phyloP scores from a whole-genome alignment of 2,329 filamentous ascomycete genomes.

The Trichoderma asperellum region DNA sequence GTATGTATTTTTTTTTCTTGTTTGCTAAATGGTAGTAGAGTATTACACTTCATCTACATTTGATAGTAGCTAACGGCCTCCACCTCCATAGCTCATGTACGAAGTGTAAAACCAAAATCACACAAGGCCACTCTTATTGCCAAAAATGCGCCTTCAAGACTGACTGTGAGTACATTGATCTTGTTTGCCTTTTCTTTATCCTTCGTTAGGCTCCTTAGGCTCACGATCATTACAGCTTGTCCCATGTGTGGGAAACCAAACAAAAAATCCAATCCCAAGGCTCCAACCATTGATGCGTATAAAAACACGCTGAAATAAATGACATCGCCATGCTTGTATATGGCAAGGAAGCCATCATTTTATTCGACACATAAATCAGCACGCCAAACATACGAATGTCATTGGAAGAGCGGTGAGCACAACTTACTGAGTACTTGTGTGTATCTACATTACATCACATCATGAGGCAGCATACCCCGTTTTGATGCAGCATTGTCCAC shows the following conservation, averaged over 20 bases:
- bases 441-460: not conserved
- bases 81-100: constrained; percentile 54
- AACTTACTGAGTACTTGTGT: not conserved
- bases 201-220: not conserved
- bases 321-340: not conserved
- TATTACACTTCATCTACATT: not conserved
- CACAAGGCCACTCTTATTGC: constrained; percentile 63
- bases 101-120: constrained; percentile 66
- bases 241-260: constrained; percentile 66
- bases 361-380: not conserved
- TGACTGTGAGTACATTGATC: constrained; percentile 52
- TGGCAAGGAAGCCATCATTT: not conserved
- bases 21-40: not conserved
- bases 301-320: constrained; percentile 65
- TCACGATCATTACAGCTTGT: constrained; percentile 51
- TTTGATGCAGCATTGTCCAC: not conserved
- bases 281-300: constrained; percentile 61
- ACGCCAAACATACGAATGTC: not conserved
- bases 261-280: constrained; percentile 53
- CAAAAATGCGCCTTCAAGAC: constrained; percentile 66
- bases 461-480: not conserved
- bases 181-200: constrained; percentile 8
- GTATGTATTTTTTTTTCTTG: constrained; percentile 17
- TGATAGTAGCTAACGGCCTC: not conserved
- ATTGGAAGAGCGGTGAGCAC: constrained; percentile 4